Evolutionary conservation across 805 yeast genomes (phyloP), one percentile per base, ranked within the genome.

Genomic region (Kuraishia molischiana): DNA sequence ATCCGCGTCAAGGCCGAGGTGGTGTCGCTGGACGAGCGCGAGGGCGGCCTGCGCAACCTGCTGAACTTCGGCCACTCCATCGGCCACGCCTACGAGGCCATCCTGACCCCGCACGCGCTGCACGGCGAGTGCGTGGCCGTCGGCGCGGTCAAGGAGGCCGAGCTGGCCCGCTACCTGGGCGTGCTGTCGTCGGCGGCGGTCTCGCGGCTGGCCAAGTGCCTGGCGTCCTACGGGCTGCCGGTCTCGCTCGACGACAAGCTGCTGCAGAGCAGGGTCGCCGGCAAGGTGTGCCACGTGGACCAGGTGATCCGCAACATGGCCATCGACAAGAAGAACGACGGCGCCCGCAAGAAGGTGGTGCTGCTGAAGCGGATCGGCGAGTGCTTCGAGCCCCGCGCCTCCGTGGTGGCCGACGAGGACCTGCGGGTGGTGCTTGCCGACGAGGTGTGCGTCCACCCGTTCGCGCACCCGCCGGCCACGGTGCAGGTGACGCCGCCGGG

Each of bases 121-220:
- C 98, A 92, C 53, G 98, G 98, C 42, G 98, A 92, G 62, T 92
- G 98, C 71, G 98, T 92, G n/a, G 72, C 97, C n/a, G 73, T 92
- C 43, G 98, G 98, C 45, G 83, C 87, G 73, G 79, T 92, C 24
- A 73, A 79, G 51, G 98, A 92, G 60, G 97, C 97, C 4, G 98
- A 92, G 60, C 69, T 92, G 45, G 72, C 96, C n/a, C 76, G 98
- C 53, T 86, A 85, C 58, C 67, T 85, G 51, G 97, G 97, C 19
- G 74, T 85, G 38, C 65, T 92, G 46, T 75, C 94, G 1, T 92
- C 97, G 3, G 90, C 86, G 3, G 96, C 95, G 2, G 97, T 92
- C 19, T 89, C 97, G 2, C 74, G 98, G 52, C 65, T 92, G 39
- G 62, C 85, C 21, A 85, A 86, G 51, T 83, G 94, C 52, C 70